These are phyloP conservation scores for Chalciporus sp. DNA, from an alignment of 1,284 basidiomycete species.

Conservation along the genomic window DNA sequence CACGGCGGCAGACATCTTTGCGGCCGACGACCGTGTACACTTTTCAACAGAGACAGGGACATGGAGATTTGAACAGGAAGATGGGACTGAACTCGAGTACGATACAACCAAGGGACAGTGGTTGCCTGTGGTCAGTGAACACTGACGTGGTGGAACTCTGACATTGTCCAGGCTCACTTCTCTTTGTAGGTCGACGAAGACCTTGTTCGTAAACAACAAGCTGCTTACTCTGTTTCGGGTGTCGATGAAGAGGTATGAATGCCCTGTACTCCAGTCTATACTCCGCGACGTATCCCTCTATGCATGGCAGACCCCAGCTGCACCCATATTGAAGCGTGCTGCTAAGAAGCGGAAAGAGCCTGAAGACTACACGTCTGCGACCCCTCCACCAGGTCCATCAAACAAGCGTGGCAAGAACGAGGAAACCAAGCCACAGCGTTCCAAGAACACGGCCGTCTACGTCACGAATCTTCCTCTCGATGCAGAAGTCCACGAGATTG, in stretches of 20 bases:
- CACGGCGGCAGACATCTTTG: constrained; percentile 63
- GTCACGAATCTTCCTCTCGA: constrained; percentile 85
- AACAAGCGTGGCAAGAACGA: constrained; percentile 68
- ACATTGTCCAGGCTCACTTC: constrained; percentile 11
- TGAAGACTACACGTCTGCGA: constrained; percentile 72
- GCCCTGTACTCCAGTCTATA: constrained; percentile 23
- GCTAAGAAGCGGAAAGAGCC: constrained; percentile 83
- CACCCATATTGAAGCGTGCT: constrained; percentile 76
- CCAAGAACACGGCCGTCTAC: constrained; percentile 93
- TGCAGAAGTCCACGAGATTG: constrained; percentile 74
- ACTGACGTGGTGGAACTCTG: not conserved
- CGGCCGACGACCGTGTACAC: constrained; percentile 77
- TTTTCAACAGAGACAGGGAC: constrained; percentile 76
- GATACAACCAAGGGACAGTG: constrained; percentile 73
- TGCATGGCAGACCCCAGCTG: constrained; percentile 71
- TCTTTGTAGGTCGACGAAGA: constrained; percentile 74
- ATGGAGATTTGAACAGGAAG: constrained; percentile 90
- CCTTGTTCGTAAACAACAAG: constrained; percentile 83
- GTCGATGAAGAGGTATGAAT: constrained; percentile 86
- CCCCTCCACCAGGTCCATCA: constrained; percentile 49
- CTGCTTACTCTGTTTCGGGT: constrained; percentile 86
- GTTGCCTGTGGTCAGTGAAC: constrained; percentile 74
- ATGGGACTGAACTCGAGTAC: constrained; percentile 90
- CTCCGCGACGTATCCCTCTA: constrained; percentile 23
- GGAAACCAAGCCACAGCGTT: constrained; percentile 52